Evolutionary conservation across 352 stramenopile species (phyloP), one percentile per base, ranked within the genome.

Genomic region (Phytophthora podocarpi): DNA sequence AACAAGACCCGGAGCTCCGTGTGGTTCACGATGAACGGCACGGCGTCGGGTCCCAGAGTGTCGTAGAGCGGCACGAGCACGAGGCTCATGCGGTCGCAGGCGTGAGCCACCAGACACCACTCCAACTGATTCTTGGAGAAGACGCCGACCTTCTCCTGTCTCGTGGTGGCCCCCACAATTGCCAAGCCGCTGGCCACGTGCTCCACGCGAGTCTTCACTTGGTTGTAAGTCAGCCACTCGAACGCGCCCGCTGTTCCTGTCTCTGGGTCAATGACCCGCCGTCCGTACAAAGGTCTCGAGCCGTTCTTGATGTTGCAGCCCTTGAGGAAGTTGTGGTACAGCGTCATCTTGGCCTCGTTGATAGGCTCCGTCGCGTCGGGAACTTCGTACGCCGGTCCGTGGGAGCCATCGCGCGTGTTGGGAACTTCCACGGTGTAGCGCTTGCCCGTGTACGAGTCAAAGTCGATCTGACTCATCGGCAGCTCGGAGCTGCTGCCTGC

Each of bases 21-120:
- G 59, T 95, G 82, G 68, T 90, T 89, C 31, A 83, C 61, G 37
- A 95, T 91, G 52, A 63, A 90, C 20, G 82, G 80, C 39, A 90
- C 74, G 0, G 80, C 83, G 18, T 89, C 80, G 5, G 82, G 74
- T 2, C 85, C 83, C 6, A 94, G 75, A 49, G 85, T 93, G 59
- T 94, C 82, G 61, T 94, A 94, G 11, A 94, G 73, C 45, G 85
- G 85, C 43, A 92, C 83, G 21, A 90, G 58, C 36, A 74, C 55
- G 63, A 82, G 90, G 32, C 69, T 60, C 80, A 84, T 85, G 67
- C 76, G 80, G 64, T 90, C 76, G 51, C 67, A 82, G 5, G 76
- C 80, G 40, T 88, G 80, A 9, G 70, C 57, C 7, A 69, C 67
- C 5, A 92, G 54, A 41, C 68, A 78, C 83, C 83, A 92, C 67